Evolutionary conservation across 1,284 basidiomycete species (phyloP), one percentile per base, ranked within the genome.

Genomic region (Xerocomus alliaceus): DNA sequence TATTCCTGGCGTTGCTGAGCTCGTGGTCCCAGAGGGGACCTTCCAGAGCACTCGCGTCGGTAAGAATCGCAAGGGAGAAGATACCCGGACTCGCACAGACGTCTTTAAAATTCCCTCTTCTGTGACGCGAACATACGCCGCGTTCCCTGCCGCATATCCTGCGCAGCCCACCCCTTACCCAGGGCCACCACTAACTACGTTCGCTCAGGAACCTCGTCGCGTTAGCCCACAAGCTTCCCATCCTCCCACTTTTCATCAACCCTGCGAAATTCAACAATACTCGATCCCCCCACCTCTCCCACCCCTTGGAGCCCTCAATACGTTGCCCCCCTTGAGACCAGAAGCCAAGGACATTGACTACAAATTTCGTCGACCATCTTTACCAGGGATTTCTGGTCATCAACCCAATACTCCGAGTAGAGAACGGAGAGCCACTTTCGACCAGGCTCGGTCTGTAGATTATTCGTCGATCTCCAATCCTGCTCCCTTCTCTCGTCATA

Each of bases 21-120:
- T 90, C 29, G 75, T 76, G 13, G 83, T 90, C 2, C 87, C 89
- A 0, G 78, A 84, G 7, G 86, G 84, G 31, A 75, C 85, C 47
- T 91, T 90, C 73, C 84, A 83, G 66, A 89, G 86, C 69, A 87
- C 87, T 12, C 81, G 87, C 52, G 77, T 84, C 20, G 79, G 76
- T 64, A 88, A 88, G 69, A 79, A 75, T 64, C 81, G 79, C 64
- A 77, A 72, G 60, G 66, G 68, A 17, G 73, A 76, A 5, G 74
- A 70, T 41, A 18, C 66, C 18, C 71, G 76, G 45, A 15, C 65
- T 18, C 68, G 68, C 35, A 55, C 70, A 47, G 72, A 78, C 53
- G 69, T 76, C 58, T 59, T 72, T 37, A 70, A 71, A 51, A 56
- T 72, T 29, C 64, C 72, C 34, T 55, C 71, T 13, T 68, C 78